These are phyloP conservation scores for Fonsecaea multimorphosa DNA, from an alignment of 2,329 filamentous ascomycete genomes.

Conservation along the genomic window DNA sequence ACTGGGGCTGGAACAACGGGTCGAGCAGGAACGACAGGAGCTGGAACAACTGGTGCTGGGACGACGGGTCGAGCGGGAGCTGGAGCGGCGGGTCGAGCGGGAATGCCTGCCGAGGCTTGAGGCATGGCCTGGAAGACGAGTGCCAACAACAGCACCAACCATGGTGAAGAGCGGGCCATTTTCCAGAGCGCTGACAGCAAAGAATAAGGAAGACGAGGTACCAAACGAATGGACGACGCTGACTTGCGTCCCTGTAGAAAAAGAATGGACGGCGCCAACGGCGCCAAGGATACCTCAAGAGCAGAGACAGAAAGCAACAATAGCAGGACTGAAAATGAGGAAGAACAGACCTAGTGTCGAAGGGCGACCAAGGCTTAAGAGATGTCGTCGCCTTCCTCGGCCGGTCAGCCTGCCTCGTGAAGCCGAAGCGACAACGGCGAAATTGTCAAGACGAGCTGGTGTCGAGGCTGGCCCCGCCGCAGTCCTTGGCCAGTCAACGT, in stretches of 20 bases:
- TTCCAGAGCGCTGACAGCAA: neutral
- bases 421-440: neutral
- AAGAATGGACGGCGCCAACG: conserved; percentile 22
- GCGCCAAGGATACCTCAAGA: conserved; percentile 15
- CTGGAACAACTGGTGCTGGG: conserved; percentile 3
- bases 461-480: conserved; percentile 1
- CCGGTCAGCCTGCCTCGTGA: neutral
- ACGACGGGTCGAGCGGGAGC: neutral
- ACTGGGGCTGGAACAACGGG: neutral
- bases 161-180: conserved; percentile 8
- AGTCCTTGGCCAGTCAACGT: conserved; percentile 1
- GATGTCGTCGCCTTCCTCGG: neutral
- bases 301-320: neutral
- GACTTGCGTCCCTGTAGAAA: conserved; percentile 10
- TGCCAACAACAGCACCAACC: conserved; percentile 9
- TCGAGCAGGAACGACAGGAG: neutral
- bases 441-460: neutral
- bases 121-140: conserved; percentile 1
- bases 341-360: neutral
- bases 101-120: neutral
- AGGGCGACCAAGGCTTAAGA: neutral
- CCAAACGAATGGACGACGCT: conserved; percentile 15
- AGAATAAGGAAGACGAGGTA: neutral
- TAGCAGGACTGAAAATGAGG: neutral
- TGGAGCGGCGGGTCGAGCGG: neutral